Evolutionary conservation across 2,329 filamentous ascomycete species (phyloP).

Genomic region (Diplocarpon mali): DNA sequence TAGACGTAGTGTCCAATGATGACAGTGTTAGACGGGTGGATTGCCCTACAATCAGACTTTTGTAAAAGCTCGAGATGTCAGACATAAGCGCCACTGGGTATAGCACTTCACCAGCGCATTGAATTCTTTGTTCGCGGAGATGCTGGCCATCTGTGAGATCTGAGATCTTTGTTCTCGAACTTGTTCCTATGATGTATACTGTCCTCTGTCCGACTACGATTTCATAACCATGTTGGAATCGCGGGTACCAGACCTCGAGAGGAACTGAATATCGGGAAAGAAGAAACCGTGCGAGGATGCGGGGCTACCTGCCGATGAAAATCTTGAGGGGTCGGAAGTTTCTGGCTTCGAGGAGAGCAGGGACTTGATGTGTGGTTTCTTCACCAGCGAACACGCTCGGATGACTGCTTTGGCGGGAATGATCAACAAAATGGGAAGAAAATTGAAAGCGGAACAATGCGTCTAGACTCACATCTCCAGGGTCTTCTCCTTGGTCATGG

Average conservation of each 20-base stretch:
- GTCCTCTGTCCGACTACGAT: neutral
- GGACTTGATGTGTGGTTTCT: constrained; percentile 28
- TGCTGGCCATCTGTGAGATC: too few species aligned
- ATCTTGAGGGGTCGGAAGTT: constrained; percentile 1
- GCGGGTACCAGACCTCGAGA: constrained; percentile 11
- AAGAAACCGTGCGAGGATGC: constrained; percentile 2
- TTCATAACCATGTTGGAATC: constrained; percentile 12
- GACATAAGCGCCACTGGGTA: too few species aligned
- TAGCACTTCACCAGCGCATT: too few species aligned
- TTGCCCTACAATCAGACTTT: too few species aligned
- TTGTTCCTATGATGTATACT: neutral
- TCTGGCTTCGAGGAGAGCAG: constrained; percentile 14
- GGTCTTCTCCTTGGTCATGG: constrained; percentile 30
- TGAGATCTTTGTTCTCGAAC: too few species aligned
- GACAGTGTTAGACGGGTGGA: too few species aligned
- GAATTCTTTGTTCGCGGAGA: too few species aligned
- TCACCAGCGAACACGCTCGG: constrained; percentile 33
- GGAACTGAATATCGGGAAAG: constrained; percentile 1
- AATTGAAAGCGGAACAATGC: neutral
- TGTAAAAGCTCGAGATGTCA: too few species aligned
- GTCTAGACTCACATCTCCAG: constrained; percentile 3
- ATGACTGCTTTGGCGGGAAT: constrained; percentile 36
- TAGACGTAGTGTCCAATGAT: too few species aligned
- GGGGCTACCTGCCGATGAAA: neutral
- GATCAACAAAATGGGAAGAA: constrained; percentile 32